phyloP scores from a whole-genome alignment of 352 stramenopile genomes.

The Peronospora tabacina region DNA sequence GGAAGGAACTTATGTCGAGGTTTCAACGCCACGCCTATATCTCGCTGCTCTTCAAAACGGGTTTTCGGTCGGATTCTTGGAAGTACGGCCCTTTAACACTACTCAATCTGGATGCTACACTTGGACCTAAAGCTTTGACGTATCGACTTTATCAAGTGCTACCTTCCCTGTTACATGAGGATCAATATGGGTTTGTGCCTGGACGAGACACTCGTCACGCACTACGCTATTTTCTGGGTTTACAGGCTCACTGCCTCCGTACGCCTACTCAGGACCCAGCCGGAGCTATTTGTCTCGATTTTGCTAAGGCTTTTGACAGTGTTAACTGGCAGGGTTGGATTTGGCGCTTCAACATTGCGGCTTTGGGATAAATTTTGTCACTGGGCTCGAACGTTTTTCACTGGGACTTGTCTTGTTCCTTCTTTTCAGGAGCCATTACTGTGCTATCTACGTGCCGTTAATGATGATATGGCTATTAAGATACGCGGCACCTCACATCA shows the following conservation, averaged over 20 bases:
- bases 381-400: too few relatives aligned
- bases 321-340: not conserved
- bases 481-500: not conserved
- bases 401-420: too few relatives aligned
- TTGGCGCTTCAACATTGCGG: too few relatives aligned
- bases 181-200: too few relatives aligned
- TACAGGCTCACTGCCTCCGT: not conserved
- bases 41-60: too few relatives aligned
- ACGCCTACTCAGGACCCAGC: not conserved
- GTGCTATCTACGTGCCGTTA: not conserved
- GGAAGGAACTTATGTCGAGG: too few relatives aligned
- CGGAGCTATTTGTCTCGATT: not conserved
- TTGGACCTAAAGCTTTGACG: not conserved
- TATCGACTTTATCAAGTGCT: conserved; percentile 1
- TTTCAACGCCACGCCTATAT: too few relatives aligned
- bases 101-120: not conserved
- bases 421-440: too few relatives aligned
- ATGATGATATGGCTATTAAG: not conserved
- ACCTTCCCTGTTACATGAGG: not conserved
- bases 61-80: not conserved
- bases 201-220: too few relatives aligned
- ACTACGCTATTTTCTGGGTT: too few relatives aligned
- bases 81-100: not conserved
- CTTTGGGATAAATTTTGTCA: not conserved
- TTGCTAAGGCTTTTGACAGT: conserved; percentile 1